Evolutionary conservation across 1,284 basidiomycete genomes (phyloP).

Genomic region (Rhodotorula glutinis): DNA sequence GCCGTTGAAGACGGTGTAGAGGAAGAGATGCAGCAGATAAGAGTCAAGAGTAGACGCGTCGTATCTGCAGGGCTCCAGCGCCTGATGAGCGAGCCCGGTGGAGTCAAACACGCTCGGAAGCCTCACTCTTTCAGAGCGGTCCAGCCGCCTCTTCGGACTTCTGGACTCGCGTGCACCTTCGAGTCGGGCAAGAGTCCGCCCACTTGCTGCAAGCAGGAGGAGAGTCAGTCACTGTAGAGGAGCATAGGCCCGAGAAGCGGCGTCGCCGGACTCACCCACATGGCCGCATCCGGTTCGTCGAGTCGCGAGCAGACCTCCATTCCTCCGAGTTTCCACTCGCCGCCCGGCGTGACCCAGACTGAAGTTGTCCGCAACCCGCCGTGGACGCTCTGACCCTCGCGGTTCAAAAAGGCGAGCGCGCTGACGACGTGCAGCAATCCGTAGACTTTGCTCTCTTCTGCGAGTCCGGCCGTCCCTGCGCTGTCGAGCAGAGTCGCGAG

Average conservation of each 20-base stretch:
- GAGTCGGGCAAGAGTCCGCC: constrained; percentile 58
- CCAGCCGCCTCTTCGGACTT: constrained; percentile 89
- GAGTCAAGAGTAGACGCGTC: constrained; percentile 72
- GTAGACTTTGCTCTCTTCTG: constrained; percentile 31
- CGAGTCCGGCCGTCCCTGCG: not conserved
- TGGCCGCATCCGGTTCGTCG: constrained; percentile 67
- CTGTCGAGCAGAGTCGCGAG: constrained; percentile 50
- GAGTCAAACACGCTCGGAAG: constrained; percentile 36
- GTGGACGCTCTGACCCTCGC: constrained; percentile 74
- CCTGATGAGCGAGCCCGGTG: not conserved
- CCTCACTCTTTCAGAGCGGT: constrained; percentile 72
- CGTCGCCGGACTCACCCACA: constrained; percentile 78
- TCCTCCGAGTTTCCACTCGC: constrained; percentile 94
- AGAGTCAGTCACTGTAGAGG: too few species aligned
- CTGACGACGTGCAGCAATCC: constrained; percentile 56
- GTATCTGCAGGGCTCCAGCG: constrained; percentile 53
- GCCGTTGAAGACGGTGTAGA: constrained; percentile 81
- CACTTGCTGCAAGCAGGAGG: constrained; percentile 49
- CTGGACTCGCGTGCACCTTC: constrained; percentile 61
- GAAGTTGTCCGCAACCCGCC: constrained; percentile 75
- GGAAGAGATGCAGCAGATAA: constrained; percentile 78
- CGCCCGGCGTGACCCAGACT: constrained; percentile 83
- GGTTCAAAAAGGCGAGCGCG: constrained; percentile 86
- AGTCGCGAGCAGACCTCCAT: constrained; percentile 84
- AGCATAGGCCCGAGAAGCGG: too few species aligned